A percentile compares a stretch with the other conserved stretches of the same genome.
These are phyloP conservation scores for Byssothecium circinans DNA, from an alignment of 2,329 filamentous ascomycete genomes.

Conservation along the genomic window DNA sequence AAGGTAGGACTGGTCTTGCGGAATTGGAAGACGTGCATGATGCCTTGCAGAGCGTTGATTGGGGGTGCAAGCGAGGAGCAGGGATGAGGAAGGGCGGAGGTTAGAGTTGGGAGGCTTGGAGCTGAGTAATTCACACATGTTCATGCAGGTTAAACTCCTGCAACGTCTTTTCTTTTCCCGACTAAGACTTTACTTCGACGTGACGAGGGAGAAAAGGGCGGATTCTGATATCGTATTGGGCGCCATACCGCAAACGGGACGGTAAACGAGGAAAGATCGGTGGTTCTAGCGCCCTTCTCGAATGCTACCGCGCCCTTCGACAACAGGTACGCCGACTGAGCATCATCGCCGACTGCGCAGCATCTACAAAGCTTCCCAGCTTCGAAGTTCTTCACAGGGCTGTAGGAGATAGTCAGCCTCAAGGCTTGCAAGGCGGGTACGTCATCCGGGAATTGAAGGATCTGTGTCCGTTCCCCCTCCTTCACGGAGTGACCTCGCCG, in stretches of 20 bases:
- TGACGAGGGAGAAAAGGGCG: not conserved
- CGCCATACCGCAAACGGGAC: not conserved
- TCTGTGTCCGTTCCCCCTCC: conserved; percentile 1
- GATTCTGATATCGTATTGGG: not conserved
- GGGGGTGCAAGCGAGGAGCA: not conserved
- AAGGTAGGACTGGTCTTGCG: conserved; percentile 7
- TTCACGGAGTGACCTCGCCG: conserved; percentile 4
- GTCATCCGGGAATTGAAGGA: conserved; percentile 2
- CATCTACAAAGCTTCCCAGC: not conserved
- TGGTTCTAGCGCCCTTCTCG: conserved; percentile 20
- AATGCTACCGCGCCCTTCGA: conserved; percentile 17
- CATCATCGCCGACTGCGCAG: conserved; percentile 7
- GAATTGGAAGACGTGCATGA: conserved; percentile 16
- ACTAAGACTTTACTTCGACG: no score
- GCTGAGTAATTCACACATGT: conserved; percentile 8
- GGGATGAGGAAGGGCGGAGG: conserved; percentile 9
- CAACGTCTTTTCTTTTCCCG: not conserved
- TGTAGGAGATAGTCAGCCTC: not conserved
- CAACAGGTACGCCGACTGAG: not conserved
- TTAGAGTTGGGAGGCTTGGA: conserved; percentile 7
- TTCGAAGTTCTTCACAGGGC: not conserved
- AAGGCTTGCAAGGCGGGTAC: conserved; percentile 1
- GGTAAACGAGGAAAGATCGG: not conserved
- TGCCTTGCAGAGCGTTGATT: not conserved
- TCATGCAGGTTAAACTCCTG: no score